Conservation (phyloP, 1,284 basidiomycete genomes). For the Megacollybia platyphylla region DNA sequence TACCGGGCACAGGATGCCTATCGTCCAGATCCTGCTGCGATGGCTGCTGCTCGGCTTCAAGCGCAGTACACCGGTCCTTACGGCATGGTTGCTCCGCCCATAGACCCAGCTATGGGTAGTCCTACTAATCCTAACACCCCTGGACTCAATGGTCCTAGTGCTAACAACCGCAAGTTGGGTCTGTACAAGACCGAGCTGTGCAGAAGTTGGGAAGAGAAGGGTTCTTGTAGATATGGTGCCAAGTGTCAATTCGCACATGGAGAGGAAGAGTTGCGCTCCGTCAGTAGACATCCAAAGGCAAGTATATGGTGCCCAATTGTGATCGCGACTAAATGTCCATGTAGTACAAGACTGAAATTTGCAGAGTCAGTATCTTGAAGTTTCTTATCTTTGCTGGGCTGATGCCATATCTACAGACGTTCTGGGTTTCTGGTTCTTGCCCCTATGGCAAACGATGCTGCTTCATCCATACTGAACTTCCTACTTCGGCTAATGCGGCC, state of each 20-base stretch:
- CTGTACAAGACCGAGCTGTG: slow-evolving; percentile 89
- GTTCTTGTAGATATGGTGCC: slow-evolving; percentile 72
- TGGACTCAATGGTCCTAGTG: slow-evolving; percentile 53
- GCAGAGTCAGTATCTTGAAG: slow-evolving; percentile 44
- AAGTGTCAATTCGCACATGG: slow-evolving; percentile 91
- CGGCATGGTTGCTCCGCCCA: slow-evolving; percentile 25
- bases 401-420: slow-evolving; percentile 38
- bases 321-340: slow-evolving; percentile 9
- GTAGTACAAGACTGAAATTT: slow-evolving; percentile 88
- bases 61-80: slow-evolving; percentile 50
- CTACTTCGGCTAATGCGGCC: slow-evolving; percentile 36
- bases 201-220: slow-evolving; percentile 89
- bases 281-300: slow-evolving; percentile 79
- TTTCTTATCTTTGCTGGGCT: slow-evolving; percentile 9
- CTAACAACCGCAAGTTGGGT: slow-evolving; percentile 79
- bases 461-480: slow-evolving; percentile 81
- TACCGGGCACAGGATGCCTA: slow-evolving; percentile 53
- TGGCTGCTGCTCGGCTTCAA: slow-evolving; percentile 40
- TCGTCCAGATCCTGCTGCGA: slow-evolving; percentile 36
- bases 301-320: slow-evolving; percentile 9
- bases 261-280: slow-evolving; percentile 72
- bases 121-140: slow-evolving; percentile 22
- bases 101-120: slow-evolving; percentile 23
- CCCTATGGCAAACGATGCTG: slow-evolving; percentile 85
- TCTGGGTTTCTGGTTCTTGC: slow-evolving; percentile 85